Conservation (phyloP, 2,329 filamentous ascomycete genomes). For the Sclerotinia glacialis region DNA sequence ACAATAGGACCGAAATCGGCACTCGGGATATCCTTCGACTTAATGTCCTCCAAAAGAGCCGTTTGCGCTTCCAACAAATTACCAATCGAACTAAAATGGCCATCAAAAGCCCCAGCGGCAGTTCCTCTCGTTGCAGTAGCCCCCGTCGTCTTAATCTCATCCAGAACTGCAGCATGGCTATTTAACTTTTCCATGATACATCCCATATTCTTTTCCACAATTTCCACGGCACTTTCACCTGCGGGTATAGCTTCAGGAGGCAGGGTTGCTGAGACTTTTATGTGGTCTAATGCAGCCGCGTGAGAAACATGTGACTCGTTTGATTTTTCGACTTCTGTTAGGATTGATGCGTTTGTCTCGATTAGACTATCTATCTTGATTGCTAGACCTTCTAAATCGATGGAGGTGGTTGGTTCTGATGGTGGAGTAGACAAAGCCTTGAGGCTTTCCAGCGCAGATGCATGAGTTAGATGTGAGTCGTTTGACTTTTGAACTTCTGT, state of each 20-base stretch:
- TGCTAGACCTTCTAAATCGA: conserved; percentile 16
- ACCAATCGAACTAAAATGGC: conserved; percentile 27
- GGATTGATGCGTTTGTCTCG: conserved; percentile 23
- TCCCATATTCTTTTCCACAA: not conserved
- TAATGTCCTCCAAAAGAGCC: conserved; percentile 22
- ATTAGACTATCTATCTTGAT: conserved; percentile 20
- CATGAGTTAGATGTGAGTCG: conserved; percentile 24
- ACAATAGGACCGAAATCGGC: not conserved
- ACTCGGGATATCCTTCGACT: conserved; percentile 14
- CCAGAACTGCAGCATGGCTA: conserved; percentile 16
- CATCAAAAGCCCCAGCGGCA: conserved; percentile 26
- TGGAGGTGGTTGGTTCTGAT: conserved; percentile 7
- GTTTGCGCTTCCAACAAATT: conserved; percentile 17
- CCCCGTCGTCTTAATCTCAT: conserved; percentile 17
- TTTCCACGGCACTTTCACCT: conserved; percentile 6
- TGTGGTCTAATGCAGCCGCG: conserved; percentile 22
- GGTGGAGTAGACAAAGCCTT: conserved; percentile 10
- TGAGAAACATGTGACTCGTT: conserved; percentile 24
- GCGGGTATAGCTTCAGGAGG: not conserved
- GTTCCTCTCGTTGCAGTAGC: conserved; percentile 1
- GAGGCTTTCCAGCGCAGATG: conserved; percentile 24
- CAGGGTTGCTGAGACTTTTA: conserved; percentile 22
- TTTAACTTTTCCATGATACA: conserved; percentile 10
- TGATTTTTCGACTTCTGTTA: conserved; percentile 24
- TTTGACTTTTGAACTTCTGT: conserved; percentile 26